Conservation (phyloP, 768 basidiomycete species). For the Saitozyma sp. region DNA sequence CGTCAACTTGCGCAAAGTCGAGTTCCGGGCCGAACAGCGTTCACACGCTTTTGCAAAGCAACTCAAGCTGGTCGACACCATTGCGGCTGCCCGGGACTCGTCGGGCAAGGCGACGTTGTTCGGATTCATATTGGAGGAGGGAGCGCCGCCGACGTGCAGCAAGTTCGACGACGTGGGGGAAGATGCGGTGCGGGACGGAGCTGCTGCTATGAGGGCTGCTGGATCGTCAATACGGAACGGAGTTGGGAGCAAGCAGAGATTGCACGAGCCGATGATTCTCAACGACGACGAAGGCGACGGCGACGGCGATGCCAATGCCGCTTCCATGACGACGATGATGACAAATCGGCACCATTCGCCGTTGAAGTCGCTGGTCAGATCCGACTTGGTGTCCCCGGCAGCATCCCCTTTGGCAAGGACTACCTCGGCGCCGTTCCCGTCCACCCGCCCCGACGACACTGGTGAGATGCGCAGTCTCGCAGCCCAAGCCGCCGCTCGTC, state of each 20-base stretch:
- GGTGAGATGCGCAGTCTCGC: conserved; percentile 3
- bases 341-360: not conserved
- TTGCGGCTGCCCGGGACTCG: conserved; percentile 4
- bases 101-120: conserved; percentile 22
- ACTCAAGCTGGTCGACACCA: conserved; percentile 30
- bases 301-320: not conserved
- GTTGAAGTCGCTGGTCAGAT: not conserved
- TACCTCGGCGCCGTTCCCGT: not conserved
- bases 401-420: too few species aligned
- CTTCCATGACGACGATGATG: not conserved
- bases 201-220: not conserved
- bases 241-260: not conserved
- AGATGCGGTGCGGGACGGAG: not conserved
- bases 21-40: conserved; percentile 30
- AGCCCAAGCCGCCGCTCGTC: conserved; percentile 26
- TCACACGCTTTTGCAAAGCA: conserved; percentile 35
- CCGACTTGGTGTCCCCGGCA: not conserved
- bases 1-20: conserved; percentile 40
- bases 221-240: not conserved
- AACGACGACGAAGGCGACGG: not conserved
- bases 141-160: conserved; percentile 41
- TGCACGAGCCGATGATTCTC: not conserved
- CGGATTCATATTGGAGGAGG: conserved; percentile 42
- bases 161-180: conserved; percentile 19
- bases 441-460: not conserved